phyloP scores from a whole-genome alignment of 2,329 filamentous ascomycete species.

The Eutypa lata region DNA sequence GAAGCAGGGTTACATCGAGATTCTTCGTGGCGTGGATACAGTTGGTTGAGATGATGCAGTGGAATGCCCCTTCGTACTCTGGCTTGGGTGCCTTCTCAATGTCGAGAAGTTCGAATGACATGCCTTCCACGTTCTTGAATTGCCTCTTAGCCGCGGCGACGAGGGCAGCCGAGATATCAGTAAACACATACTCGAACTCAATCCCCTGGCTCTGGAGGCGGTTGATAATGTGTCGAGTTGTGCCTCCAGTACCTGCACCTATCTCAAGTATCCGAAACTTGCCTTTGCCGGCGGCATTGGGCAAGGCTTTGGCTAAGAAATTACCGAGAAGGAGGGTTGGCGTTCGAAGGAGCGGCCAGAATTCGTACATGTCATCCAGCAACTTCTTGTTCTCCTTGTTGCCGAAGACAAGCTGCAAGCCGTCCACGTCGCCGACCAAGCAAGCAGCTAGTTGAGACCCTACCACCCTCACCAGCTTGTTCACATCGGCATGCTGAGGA shows the following conservation, averaged over 20 bases:
- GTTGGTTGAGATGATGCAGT: slow-evolving; percentile 33
- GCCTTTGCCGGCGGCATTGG: slow-evolving; percentile 9
- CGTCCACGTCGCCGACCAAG: slow-evolving; percentile 31
- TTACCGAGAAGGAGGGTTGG: slow-evolving; percentile 31
- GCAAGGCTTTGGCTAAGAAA: slow-evolving; percentile 23
- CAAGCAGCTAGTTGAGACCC: slow-evolving; percentile 26
- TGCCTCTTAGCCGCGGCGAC: slow-evolving; percentile 25
- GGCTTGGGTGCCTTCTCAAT: slow-evolving; percentile 23
- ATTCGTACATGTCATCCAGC: slow-evolving; percentile 32
- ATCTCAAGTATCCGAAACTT: slow-evolving; percentile 22
- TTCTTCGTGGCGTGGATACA: slow-evolving; percentile 34
- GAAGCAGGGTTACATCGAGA: slow-evolving; percentile 18
- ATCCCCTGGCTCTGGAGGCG: slow-evolving; percentile 23
- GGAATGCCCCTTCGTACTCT: slow-evolving; percentile 21
- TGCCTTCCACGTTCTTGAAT: slow-evolving; percentile 22
- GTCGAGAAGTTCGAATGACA: slow-evolving; percentile 27
- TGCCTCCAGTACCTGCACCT: slow-evolving; percentile 32
- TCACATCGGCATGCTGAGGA: too few species aligned
- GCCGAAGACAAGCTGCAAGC: slow-evolving; percentile 37
- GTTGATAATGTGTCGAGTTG: slow-evolving; percentile 28
- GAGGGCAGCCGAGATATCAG: slow-evolving; percentile 33
- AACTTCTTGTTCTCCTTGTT: slow-evolving; percentile 31
- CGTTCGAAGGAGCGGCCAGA: slow-evolving; percentile 32
- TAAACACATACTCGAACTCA: slow-evolving; percentile 36
- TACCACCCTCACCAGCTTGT: too few species aligned